These are phyloP conservation scores for Vigna trinervia DNA, from an alignment of 306 rosid species.

Conservation along the genomic window DNA sequence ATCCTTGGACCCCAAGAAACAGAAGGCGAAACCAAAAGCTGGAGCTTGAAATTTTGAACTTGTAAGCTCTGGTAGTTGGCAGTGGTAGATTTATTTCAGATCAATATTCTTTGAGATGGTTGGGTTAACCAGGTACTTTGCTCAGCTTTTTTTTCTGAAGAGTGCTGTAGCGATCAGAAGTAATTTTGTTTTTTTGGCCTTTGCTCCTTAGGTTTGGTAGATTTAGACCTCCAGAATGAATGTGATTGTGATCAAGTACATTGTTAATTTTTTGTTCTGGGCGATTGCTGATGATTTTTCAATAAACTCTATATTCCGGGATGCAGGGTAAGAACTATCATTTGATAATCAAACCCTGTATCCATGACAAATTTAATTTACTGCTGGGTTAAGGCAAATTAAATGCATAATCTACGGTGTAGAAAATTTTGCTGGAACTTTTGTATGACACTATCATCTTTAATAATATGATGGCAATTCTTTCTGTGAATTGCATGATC, in stretches of 20 bases:
- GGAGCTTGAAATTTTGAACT: constrained; percentile 62
- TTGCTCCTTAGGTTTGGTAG: constrained; percentile 41
- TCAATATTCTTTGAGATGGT: constrained; percentile 40
- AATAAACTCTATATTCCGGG: constrained; percentile 29
- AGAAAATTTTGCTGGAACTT: not conserved
- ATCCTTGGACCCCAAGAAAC: constrained; percentile 81
- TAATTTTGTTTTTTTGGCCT: constrained; percentile 23
- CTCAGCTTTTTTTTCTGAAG: constrained; percentile 23
- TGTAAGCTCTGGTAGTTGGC: constrained; percentile 41
- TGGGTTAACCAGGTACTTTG: constrained; percentile 40
- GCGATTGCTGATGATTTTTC: constrained; percentile 29
- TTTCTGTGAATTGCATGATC: constrained; percentile 2
- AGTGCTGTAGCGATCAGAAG: constrained; percentile 40
- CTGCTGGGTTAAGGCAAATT: constrained; percentile 43
- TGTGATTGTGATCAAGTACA: constrained; percentile 30
- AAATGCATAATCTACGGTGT: constrained; percentile 6
- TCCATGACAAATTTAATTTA: constrained; percentile 33
- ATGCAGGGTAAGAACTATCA: constrained; percentile 34
- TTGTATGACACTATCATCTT: not conserved
- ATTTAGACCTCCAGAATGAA: constrained; percentile 27
- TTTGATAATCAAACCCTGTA: constrained; percentile 36
- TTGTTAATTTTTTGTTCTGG: constrained; percentile 28
- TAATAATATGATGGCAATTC: constrained; percentile 15
- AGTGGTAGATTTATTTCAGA: constrained; percentile 44
- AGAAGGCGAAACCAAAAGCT: constrained; percentile 70